Conservation (phyloP, 179 eudicot species). For the Camellia oleifera region DNA sequence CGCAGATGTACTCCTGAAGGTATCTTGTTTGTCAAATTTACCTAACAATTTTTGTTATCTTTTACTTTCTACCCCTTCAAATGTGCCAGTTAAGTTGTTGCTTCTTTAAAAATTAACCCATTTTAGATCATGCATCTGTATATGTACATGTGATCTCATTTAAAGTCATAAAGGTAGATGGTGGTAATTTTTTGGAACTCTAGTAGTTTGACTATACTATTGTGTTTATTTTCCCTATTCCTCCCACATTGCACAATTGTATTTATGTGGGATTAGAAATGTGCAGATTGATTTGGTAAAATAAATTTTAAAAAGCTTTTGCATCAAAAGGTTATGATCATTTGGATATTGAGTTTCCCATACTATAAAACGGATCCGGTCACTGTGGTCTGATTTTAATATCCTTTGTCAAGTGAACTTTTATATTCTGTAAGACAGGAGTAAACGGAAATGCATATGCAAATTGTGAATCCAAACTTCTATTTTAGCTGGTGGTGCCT, state of each 20-base stretch:
- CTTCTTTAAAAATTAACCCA: not conserved
- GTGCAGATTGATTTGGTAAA: not conserved
- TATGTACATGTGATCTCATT: not conserved
- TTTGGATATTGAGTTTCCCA: too few species aligned
- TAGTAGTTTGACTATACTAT: not conserved
- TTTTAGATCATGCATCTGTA: not conserved
- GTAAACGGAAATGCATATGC: not conserved
- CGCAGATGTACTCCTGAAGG: conserved; percentile 94
- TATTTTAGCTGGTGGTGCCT: not conserved
- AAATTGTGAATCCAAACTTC: not conserved
- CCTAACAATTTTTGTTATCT: not conserved
- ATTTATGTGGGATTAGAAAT: not conserved
- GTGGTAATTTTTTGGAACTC: not conserved
- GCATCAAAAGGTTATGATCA: not conserved
- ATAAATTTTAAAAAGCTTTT: not conserved
- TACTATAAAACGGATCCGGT: not conserved
- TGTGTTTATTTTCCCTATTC: too few species aligned
- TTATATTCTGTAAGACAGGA: not conserved
- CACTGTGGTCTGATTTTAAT: not conserved
- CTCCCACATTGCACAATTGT: too few species aligned
- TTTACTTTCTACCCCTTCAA: not conserved
- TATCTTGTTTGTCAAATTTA: conserved; percentile 15
- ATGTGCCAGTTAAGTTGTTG: conserved; percentile 6
- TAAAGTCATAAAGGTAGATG: not conserved
- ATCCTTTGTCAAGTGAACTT: not conserved